Evolutionary conservation across 1,139 yeast genomes (phyloP), one percentile per base, ranked within the genome.

Genomic region (Hyphopichia fennica): DNA sequence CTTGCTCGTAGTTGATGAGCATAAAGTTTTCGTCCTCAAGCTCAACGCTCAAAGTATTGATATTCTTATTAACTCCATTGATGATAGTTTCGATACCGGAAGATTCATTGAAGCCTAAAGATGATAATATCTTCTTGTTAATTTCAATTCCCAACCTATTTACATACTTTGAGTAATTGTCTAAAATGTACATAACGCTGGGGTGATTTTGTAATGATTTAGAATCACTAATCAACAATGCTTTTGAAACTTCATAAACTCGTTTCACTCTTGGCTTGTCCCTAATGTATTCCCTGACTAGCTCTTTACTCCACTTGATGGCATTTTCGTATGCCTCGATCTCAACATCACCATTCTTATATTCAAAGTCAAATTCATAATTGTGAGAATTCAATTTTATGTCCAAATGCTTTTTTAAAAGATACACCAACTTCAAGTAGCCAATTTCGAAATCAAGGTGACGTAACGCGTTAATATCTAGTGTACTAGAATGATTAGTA

Each of bases 361-460:
- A 50, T 31, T 52, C 58, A 38, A 54, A 51, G 9, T 54, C 59
- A 39, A 50, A 53, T 25, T 56, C 58, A 36, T 41, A 41, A n/a
- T 46, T 47, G 8, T 49, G 45, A 19, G 43, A 34, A 30, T 47
- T 45, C 18, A 62, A 48, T 35, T 56, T 53, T 20, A 45, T 41
- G 9, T 58, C 61, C 15, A 65, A 41, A 40, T 57, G 61, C 5
- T 44, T 42, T 41, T 56, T 63, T 37, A 69, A 44, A 17, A 59
- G 48, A 40, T 43, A 49, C 3, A 81, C 69, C 46, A 84, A 70
- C 60, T 79, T 67, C 50, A 81, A 63, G 51, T 81, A 68, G 45
- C 73, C 60, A 48, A 83, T 60, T 52, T 81, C 71, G 57, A 87
- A 85, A n/a, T 70, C 48, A 19, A 84, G 58, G 18, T 65, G 67